A percentile compares a stretch with the other conserved stretches of the same genome.
phyloP scores from a whole-genome alignment of 768 basidiomycete genomes.

The Agaricus subrufescens region DNA sequence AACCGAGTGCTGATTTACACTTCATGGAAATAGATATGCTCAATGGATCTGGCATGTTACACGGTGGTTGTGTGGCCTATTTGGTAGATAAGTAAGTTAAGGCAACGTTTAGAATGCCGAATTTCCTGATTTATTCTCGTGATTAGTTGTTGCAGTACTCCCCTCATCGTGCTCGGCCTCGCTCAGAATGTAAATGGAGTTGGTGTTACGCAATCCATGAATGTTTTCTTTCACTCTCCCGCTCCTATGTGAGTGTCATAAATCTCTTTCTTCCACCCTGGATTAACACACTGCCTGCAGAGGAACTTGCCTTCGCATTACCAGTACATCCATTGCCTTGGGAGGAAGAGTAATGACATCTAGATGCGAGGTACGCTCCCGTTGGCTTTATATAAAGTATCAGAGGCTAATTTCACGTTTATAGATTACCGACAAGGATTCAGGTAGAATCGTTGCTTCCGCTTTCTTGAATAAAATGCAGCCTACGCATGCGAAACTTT shows the following conservation, averaged over 20 bases:
- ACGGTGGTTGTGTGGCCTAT: constrained; percentile 73
- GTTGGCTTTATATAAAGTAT: not conserved
- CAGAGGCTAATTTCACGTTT: constrained; percentile 3
- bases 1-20: not conserved
- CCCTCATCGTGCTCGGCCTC: constrained; percentile 62
- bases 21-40: constrained; percentile 50
- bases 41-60: constrained; percentile 72
- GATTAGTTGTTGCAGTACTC: constrained; percentile 58
- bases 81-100: constrained; percentile 62
- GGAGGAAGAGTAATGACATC: constrained; percentile 70
- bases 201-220: constrained; percentile 71
- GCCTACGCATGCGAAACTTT: constrained; percentile 48
- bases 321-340: constrained; percentile 60
- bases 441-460: constrained; percentile 58
- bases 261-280: constrained; percentile 8
- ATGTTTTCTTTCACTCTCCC: constrained; percentile 65
- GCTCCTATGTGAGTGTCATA: constrained; percentile 47
- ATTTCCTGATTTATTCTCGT: not conserved
- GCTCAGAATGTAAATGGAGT: constrained; percentile 61
- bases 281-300: constrained; percentile 25
- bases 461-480: constrained; percentile 75
- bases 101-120: not conserved
- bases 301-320: constrained; percentile 53
- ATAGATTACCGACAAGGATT: constrained; percentile 56
- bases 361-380: constrained; percentile 53